Evolutionary conservation across 2,329 filamentous ascomycete species (phyloP), one percentile per base, ranked within the genome.

Genomic region (Davidsoniella eucalypti): DNA sequence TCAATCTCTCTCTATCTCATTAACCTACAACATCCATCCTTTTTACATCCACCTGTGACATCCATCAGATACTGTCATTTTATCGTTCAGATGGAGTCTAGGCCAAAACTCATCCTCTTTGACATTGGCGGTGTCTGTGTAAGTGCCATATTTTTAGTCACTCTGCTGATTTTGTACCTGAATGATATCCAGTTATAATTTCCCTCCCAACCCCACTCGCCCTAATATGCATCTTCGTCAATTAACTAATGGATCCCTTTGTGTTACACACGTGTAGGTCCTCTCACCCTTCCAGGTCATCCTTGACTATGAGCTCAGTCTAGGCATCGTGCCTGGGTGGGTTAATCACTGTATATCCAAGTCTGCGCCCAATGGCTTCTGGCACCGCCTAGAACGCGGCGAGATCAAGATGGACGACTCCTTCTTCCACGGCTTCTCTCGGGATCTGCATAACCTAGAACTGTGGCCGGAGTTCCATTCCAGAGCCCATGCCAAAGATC

Each of bases 41-140:
- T 9, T 9, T 29, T 29, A 2, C 26, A 29, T 10, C 26, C 26
- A 8, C 26, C 10, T 29, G 26, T 29, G 26, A 29, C 2, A 29
- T 29, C 26, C 9, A 29, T 29, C 10, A 29, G 4, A 8, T 3
- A 9, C 5, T 10, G 10, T 9, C 7, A 29, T 29, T 9, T 29
- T 10, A 29, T 29, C 10, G 10, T 10, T 29, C 7, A 9, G 26
- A 29, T 29, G 26, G 26, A 29, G 10, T 29, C 26, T 9, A 45
- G 41, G 52, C 84, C 84, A 26, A 83, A 84, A 58, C 84, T 85
- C 50, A 68, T 93, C 29, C 71, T 98, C 18, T 96, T 96, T 64
- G 92, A 98, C 65, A 92, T 98, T 57, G 92, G 92, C 38, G 92
- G 92, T 55, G 92, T 98, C 58, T 93, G 87, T 72, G 90, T 94